Evolutionary conservation across 208 protist genomes (phyloP).

Genomic region (Trypanosoma rangeli): DNA sequence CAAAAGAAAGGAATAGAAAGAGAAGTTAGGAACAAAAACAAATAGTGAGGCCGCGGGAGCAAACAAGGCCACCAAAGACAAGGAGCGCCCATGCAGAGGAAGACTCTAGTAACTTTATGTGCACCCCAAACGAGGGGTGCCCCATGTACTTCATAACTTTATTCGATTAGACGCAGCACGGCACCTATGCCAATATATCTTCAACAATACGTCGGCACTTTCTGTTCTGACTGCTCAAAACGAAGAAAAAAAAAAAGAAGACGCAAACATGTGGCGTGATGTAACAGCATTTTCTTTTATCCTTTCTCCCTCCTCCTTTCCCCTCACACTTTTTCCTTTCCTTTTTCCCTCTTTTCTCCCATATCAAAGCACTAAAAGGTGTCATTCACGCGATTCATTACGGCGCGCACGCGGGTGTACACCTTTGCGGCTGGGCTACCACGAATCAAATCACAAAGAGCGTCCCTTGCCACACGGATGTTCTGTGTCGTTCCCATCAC

Average conservation of each 20-base stretch:
- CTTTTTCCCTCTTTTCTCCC: not conserved
- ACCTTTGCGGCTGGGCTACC: conserved; percentile 96
- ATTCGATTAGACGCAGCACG: conserved; percentile 21
- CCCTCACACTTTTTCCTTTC: not conserved
- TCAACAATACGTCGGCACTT: conserved; percentile 22
- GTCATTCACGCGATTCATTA: conserved; percentile 95
- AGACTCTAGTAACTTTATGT: not conserved
- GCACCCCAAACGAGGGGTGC: not conserved
- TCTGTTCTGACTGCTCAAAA: conserved; percentile 19
- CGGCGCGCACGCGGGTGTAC: conserved; percentile 95
- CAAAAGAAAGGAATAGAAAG: too few species aligned
- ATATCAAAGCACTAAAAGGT: conserved; percentile 73
- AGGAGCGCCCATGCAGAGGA: not conserved
- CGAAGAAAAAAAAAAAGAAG: conserved; percentile 5
- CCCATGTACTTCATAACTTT: conserved; percentile 13
- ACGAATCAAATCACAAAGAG: conserved; percentile 97
- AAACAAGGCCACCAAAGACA: conserved; percentile 3
- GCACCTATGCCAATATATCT: conserved; percentile 36
- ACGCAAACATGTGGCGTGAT: not conserved
- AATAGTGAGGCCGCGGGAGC: not conserved
- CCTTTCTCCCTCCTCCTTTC: not conserved
- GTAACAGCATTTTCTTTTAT: conserved; percentile 13
- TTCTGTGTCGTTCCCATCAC: conserved; percentile 98
- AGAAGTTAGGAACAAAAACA: too few species aligned
- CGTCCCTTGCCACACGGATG: conserved; percentile 97